Conservation (phyloP, 225 moss, liverwort and hornwort genomes). For the Bryum argenteum region DNA sequence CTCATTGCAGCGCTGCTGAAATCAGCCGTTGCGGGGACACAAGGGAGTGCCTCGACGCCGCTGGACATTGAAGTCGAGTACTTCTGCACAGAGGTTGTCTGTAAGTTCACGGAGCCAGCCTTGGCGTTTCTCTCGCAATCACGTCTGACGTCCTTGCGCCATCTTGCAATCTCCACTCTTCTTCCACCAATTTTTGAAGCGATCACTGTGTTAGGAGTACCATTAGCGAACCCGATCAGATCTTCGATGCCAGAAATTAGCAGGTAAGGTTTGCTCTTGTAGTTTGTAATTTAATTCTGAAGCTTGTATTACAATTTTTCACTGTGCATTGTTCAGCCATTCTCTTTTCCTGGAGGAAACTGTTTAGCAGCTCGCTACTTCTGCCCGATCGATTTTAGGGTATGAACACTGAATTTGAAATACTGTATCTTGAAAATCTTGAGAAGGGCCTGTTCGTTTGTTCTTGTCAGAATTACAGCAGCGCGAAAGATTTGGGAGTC, state of each 20-base stretch:
- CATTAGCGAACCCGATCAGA: slow-evolving; percentile 42
- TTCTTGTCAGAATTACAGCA: slow-evolving; percentile 52
- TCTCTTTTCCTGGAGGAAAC: background rate
- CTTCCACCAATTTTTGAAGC: slow-evolving; percentile 66
- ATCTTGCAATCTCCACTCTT: slow-evolving; percentile 63
- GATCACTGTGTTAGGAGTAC: slow-evolving; percentile 56
- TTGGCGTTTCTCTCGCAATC: slow-evolving; percentile 64
- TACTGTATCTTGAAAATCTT: background rate
- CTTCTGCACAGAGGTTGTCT: slow-evolving; percentile 64
- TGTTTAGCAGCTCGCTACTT: background rate
- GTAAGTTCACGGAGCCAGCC: slow-evolving; percentile 62
- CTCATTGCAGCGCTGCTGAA: slow-evolving; percentile 59
- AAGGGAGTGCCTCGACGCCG: slow-evolving; percentile 23
- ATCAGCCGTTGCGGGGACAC: slow-evolving; percentile 44
- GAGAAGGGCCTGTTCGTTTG: slow-evolving; percentile 1
- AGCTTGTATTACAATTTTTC: background rate
- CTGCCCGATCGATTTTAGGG: background rate
- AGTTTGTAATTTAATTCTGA: slow-evolving; percentile 3
- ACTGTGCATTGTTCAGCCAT: slow-evolving; percentile 16
- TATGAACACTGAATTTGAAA: slow-evolving; percentile 13
- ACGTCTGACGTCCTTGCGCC: slow-evolving; percentile 53
- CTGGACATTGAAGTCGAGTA: slow-evolving; percentile 39
- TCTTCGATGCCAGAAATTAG: slow-evolving; percentile 44
- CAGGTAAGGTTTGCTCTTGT: slow-evolving; percentile 31
- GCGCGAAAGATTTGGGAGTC: slow-evolving; percentile 74